These are phyloP conservation scores for Leccinum uliginosum DNA, from an alignment of 768 basidiomycete genomes.

Conservation along the genomic window DNA sequence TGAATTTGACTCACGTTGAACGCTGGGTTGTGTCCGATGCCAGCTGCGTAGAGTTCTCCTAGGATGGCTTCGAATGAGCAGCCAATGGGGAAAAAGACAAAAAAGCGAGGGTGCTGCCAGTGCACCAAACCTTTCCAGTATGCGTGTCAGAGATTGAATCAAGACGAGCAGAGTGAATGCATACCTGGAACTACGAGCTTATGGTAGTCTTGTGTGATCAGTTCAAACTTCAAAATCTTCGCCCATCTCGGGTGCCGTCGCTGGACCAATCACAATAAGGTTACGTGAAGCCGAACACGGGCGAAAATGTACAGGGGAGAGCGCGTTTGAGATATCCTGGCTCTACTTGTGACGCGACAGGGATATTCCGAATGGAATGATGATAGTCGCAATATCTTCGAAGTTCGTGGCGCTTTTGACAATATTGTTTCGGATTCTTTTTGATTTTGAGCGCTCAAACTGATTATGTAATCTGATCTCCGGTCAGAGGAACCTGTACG, in stretches of 20 bases:
- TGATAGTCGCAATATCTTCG: conserved; percentile 94
- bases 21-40: conserved; percentile 72
- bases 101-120: conserved; percentile 47
- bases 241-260: too few species aligned
- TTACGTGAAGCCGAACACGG: not conserved
- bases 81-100: conserved; percentile 79
- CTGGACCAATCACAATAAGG: conserved; percentile 28
- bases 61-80: conserved; percentile 78
- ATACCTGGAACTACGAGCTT: conserved; percentile 74
- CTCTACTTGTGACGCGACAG: conserved; percentile 70
- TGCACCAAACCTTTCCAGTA: conserved; percentile 45
- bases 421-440: too few species aligned
- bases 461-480: too few species aligned
- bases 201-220: conserved; percentile 75
- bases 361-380: conserved; percentile 52
- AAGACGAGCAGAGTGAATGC: not conserved
- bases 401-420: too few species aligned
- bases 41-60: conserved; percentile 76
- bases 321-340: conserved; percentile 75
- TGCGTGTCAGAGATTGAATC: not conserved
- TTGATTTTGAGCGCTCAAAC: too few species aligned
- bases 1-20: conserved; percentile 58
- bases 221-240: conserved; percentile 68
- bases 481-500: too few species aligned
- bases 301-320: conserved; percentile 48